Evolutionary conservation across 2,329 filamentous ascomycete species (phyloP), one percentile per base, ranked within the genome.

Genomic region (Blastomyces parvus): DNA sequence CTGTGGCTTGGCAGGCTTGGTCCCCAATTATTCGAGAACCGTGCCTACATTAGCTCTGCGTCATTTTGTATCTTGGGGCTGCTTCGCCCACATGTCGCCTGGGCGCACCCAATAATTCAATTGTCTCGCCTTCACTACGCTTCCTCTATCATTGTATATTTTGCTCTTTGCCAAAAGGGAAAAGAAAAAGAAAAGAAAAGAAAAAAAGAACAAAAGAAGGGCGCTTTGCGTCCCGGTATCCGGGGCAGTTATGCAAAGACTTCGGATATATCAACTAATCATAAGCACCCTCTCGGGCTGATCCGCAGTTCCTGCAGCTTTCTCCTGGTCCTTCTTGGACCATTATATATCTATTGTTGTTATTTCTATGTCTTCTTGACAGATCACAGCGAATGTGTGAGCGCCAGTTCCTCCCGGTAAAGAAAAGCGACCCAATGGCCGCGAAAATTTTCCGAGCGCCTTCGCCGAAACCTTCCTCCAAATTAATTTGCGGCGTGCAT

Each of bases 1-100:
- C 55, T 57, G 55, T n/a, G 4, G 55, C 52, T 33, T 33, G 52
- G 52, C 52, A 3, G 30, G 5, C 36, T 36, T 38, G n/a, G 36
- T 57, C 55, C 36, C 55, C 55, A 36, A 57, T n/a, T 4, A 42
- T 57, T 57, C 36, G 55, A 57, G 36, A 57, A 57, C 33, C 33
- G 36, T 42, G 55, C 55, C 55, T 22, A 36, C 19, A 55, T 36
- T 55, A 17, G 17, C 3, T 30, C 27, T 40, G 33, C 11, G n/a
- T 57, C 33, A 40, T 40, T 25, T 40, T 36, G 8, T 19, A 11
- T 2, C 55, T 25, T 22, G 19, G 13, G 17, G 13, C 36, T 57
- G 33, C 30, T 33, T 50, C 46, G 17, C 25, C 22, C 46, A 25
- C 30, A 27, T 17, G 14, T 33, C 50, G 25, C 7, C 50, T 1